Evolutionary conservation across 441 rosid genomes (phyloP).

Genomic region (Populus hybrid): DNA sequence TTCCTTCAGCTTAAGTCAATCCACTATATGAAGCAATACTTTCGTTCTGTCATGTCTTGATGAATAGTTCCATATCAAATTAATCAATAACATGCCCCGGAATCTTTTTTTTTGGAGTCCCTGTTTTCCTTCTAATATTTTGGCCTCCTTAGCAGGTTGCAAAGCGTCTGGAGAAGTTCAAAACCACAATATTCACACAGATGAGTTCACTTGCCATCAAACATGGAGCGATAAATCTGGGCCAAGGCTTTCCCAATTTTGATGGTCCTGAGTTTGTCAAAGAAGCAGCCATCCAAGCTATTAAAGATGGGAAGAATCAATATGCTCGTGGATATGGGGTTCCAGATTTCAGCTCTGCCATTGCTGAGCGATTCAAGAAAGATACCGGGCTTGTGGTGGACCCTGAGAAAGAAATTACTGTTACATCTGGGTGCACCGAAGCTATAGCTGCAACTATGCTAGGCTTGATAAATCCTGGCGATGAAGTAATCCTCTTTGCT

Average conservation of each 20-base stretch:
- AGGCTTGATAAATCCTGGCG: slow-evolving; percentile 52
- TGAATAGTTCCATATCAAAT: neutral
- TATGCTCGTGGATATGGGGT: slow-evolving; percentile 85
- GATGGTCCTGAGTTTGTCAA: slow-evolving; percentile 94
- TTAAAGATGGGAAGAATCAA: slow-evolving; percentile 83
- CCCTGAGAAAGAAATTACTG: slow-evolving; percentile 83
- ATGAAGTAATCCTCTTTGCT: no score
- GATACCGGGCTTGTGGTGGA: slow-evolving; percentile 75
- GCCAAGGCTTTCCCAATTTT: slow-evolving; percentile 96
- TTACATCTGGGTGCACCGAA: slow-evolving; percentile 93
- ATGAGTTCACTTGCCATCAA: slow-evolving; percentile 81
- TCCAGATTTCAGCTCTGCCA: slow-evolving; percentile 62
- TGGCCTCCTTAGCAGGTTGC: slow-evolving; percentile 49
- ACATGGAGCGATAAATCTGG: slow-evolving; percentile 85
- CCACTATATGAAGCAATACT: neutral
- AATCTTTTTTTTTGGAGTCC: neutral
- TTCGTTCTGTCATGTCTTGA: neutral
- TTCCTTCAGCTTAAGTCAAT: neutral
- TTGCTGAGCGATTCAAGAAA: slow-evolving; percentile 59
- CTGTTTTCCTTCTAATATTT: neutral
- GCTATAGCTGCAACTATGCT: slow-evolving; percentile 84
- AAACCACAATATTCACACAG: slow-evolving; percentile 86
- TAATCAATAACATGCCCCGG: neutral
- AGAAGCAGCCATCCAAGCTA: slow-evolving; percentile 89
- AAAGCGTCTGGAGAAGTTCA: slow-evolving; percentile 84